Evolutionary conservation across 805 yeast species (phyloP).

Genomic region (Naumovozyma baii): DNA sequence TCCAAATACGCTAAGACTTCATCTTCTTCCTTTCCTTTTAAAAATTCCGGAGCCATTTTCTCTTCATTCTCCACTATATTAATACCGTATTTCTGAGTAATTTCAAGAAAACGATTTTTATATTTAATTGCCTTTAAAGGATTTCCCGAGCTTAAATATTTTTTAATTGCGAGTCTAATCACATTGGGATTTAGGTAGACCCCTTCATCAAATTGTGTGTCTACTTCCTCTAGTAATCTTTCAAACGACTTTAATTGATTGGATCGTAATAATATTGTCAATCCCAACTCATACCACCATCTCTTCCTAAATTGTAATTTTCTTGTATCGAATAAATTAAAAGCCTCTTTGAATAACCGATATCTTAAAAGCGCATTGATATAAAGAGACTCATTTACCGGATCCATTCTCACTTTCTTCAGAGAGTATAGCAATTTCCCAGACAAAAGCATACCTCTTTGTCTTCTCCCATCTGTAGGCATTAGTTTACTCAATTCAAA

Average conservation of each 20-base stretch:
- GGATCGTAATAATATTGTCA: slow-evolving; percentile 32
- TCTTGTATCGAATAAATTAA: slow-evolving; percentile 30
- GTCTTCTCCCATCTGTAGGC: slow-evolving; percentile 26
- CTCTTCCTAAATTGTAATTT: slow-evolving; percentile 33
- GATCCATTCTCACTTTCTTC: slow-evolving; percentile 39
- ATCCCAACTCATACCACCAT: slow-evolving; percentile 48
- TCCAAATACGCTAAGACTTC: slow-evolving; percentile 27
- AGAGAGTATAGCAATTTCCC: slow-evolving; percentile 37
- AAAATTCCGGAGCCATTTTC: slow-evolving; percentile 7
- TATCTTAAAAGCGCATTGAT: slow-evolving; percentile 36
- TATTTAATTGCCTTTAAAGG: slow-evolving; percentile 27
- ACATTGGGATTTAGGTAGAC: slow-evolving; percentile 33
- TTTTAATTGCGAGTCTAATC: slow-evolving; percentile 29
- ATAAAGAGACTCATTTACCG: slow-evolving; percentile 41
- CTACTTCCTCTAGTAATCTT: slow-evolving; percentile 23
- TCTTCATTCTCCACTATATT: slow-evolving; percentile 1
- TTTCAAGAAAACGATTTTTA: slow-evolving; percentile 22
- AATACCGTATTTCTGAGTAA: slow-evolving; percentile 21
- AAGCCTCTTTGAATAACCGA: slow-evolving; percentile 31
- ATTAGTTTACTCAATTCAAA: slow-evolving; percentile 36
- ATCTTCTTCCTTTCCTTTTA: slow-evolving; percentile 23
- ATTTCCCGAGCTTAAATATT: slow-evolving; percentile 15
- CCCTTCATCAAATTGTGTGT: slow-evolving; percentile 16
- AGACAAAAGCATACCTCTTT: slow-evolving; percentile 30
- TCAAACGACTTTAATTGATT: slow-evolving; percentile 32